Base-by-base conservation (phyloP, 768 basidiomycete species). In the Exsudoporus frostii region DNA sequence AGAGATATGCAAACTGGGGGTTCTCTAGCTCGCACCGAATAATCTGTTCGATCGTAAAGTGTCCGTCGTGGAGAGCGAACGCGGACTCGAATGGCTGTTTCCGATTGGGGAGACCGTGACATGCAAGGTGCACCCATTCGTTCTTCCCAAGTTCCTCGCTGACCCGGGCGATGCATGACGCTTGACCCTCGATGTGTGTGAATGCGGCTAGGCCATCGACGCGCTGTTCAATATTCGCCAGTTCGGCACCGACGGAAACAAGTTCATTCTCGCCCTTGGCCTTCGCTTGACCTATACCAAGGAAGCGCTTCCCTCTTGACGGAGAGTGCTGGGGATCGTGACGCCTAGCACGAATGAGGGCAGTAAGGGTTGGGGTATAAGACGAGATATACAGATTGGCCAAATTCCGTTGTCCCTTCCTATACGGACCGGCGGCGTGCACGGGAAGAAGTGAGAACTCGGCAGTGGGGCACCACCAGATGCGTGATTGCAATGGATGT, bases 111-210 rank as follows among this genome's bases (percentile, higher is more conserved):
- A 29, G 2, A 3, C 29, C 10, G 10, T 29, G 29, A 10, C 29
- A 29, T 10, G 63, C 59, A 33, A 68, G 45, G 34, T 66, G 66
- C 4, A 61, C 57, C 57, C 53, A 68, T 0, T 42, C 14, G 19
- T 49, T 47, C 37, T 19, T 24, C 15, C 27, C 10, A 0, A 65
- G 44, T 11, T 25, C 47, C 10, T 46, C 19, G 1, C 54, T 3
- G 2, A 61, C 54, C 1, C 17, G 20, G 4, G 50, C 6, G 7
- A 45, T 22, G 36, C 17, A 22, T 5, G 43, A 4, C 2, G 32
- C 50, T 2, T 2, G 4, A 5, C 36, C 50, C 20, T 51, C 17
- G 7, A 45, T 19, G 1, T 15, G 4, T 11, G n/a, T 45, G 36
- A 45, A 51, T 6, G 29, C 30, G 9, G 49, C n/a, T 3, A 42